phyloP scores from a whole-genome alignment of 768 basidiomycete species.

The Tulasnella sp. region DNA sequence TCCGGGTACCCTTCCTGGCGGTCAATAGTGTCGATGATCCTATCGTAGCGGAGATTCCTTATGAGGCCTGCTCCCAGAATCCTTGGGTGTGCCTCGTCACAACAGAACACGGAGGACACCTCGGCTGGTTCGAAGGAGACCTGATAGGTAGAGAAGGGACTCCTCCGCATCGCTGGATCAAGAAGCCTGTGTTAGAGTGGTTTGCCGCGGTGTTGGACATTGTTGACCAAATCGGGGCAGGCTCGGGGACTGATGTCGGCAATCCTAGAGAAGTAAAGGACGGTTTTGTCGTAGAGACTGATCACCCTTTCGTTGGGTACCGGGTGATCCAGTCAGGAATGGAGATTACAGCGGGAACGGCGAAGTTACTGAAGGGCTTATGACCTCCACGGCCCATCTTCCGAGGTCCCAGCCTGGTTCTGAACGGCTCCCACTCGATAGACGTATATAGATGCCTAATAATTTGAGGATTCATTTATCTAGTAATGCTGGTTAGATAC shows the following conservation, averaged over 20 bases:
- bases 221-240: conserved; percentile 28
- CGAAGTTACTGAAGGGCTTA: conserved; percentile 25
- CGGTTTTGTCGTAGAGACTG: conserved; percentile 29
- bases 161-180: conserved; percentile 31
- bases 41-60: conserved; percentile 35
- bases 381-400: neutral
- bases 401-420: neutral
- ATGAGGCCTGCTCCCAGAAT: conserved; percentile 31
- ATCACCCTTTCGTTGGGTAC: conserved; percentile 22
- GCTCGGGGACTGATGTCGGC: conserved; percentile 18
- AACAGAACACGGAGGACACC: conserved; percentile 28
- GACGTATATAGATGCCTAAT: too few relatives aligned
- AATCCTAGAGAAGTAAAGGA: conserved; percentile 21
- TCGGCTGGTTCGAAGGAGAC: conserved; percentile 30
- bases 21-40: conserved; percentile 38
- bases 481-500: too few relatives aligned
- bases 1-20: conserved; percentile 36
- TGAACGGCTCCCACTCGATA: neutral
- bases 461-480: too few relatives aligned
- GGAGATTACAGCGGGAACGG: conserved; percentile 19
- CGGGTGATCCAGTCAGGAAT: conserved; percentile 19
- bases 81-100: conserved; percentile 32
- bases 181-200: conserved; percentile 30
- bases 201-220: conserved; percentile 28
- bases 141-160: conserved; percentile 17